Conservation (phyloP, 352 stramenopile species). For the Elongisporangium undulatum region DNA sequence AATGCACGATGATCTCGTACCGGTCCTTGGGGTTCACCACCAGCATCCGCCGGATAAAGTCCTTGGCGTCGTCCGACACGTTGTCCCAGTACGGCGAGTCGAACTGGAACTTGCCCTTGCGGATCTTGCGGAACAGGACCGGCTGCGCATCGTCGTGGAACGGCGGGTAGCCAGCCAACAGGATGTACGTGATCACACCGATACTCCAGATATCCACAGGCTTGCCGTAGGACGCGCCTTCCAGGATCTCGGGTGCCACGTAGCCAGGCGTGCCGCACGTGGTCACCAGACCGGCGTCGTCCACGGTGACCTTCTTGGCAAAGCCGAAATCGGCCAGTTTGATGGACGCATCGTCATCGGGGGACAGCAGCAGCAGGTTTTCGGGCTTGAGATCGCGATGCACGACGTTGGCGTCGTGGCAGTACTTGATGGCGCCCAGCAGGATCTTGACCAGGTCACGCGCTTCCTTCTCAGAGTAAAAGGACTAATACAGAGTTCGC, state of each 20-base stretch:
- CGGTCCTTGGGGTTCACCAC: conserved; percentile 77
- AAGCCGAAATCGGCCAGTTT: conserved; percentile 94
- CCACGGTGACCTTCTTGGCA: conserved; percentile 78
- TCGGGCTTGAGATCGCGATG: conserved; percentile 83
- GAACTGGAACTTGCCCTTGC: conserved; percentile 84
- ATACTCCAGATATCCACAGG: conserved; percentile 86
- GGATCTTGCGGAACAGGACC: conserved; percentile 89
- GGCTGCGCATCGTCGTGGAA: conserved; percentile 94
- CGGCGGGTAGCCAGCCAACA: conserved; percentile 79
- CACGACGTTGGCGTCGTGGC: conserved; percentile 84
- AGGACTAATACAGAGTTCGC: conserved; percentile 17
- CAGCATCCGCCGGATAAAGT: conserved; percentile 87
- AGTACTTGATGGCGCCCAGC: conserved; percentile 80
- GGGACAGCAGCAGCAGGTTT: conserved; percentile 83
- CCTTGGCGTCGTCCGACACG: conserved; percentile 85
- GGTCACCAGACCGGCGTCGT: conserved; percentile 56
- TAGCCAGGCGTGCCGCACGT: conserved; percentile 79
- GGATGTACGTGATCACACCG: conserved; percentile 88
- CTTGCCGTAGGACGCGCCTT: conserved; percentile 77
- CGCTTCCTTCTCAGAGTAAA: conserved; percentile 86
- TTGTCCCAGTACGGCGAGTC: conserved; percentile 89
- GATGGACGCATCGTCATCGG: conserved; percentile 84
- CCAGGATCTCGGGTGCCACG: conserved; percentile 81
- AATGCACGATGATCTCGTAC: conserved; percentile 14
- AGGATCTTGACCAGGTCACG: conserved; percentile 80